Evolutionary conservation across 371 early-diverging fungal species (phyloP).

Genomic region (Lichtheimia ramosa): DNA sequence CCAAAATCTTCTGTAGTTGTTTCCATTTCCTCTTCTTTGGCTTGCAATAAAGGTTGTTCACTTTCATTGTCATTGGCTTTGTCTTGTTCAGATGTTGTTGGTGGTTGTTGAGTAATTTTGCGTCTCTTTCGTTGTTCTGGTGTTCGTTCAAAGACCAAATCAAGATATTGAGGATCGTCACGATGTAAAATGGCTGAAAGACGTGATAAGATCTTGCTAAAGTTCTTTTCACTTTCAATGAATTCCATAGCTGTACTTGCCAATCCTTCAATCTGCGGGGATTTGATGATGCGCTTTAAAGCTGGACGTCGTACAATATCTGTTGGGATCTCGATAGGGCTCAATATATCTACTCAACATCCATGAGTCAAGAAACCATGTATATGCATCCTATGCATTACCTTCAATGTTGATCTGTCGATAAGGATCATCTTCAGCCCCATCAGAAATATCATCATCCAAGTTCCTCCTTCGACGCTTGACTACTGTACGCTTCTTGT

Average conservation of each 20-base stretch:
- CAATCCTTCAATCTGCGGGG: conserved; percentile 43
- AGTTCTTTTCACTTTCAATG: conserved; percentile 53
- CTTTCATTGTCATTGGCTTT: conserved; percentile 1
- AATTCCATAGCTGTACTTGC: conserved; percentile 51
- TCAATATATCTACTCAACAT: conserved; percentile 38
- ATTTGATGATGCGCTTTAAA: conserved; percentile 42
- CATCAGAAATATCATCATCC: conserved; percentile 43
- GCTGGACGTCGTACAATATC: conserved; percentile 51
- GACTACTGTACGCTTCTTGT: conserved; percentile 39
- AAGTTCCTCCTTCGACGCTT: conserved; percentile 38
- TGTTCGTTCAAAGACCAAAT: conserved; percentile 41
- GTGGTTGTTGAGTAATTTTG: conserved; percentile 1
- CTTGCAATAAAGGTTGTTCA: conserved; percentile 7
- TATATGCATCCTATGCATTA: conserved; percentile 3
- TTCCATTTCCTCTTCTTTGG: conserved; percentile 11
- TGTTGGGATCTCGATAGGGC: conserved; percentile 52
- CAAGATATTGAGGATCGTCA: conserved; percentile 53
- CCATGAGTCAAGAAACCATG: background rate
- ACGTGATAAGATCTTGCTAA: conserved; percentile 49
- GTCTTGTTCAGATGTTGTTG: conserved; percentile 2
- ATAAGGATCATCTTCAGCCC: conserved; percentile 54
- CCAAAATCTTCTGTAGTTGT: conserved; percentile 1
- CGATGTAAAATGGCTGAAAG: conserved; percentile 48
- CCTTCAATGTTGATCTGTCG: conserved; percentile 56
- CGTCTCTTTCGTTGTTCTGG: conserved; percentile 23